phyloP scores from a whole-genome alignment of 108 stramenopile species.

The Parmales sp. region DNA sequence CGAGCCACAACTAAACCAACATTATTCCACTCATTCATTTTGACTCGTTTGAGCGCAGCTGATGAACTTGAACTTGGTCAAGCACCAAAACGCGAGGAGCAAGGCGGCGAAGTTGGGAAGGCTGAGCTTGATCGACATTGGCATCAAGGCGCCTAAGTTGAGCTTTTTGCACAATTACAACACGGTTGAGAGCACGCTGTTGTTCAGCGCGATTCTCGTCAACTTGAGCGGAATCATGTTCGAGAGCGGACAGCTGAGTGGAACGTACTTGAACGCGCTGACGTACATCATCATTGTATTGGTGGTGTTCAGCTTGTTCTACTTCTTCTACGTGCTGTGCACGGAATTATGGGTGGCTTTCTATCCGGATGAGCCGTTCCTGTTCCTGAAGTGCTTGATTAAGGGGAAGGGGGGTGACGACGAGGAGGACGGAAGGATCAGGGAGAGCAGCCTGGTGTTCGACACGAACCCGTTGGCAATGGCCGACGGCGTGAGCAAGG shows the following conservation, averaged over 20 bases:
- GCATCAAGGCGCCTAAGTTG: neutral
- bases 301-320: neutral
- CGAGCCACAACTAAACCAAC: too few relatives aligned
- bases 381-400: neutral
- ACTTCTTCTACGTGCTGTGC: slow-evolving; percentile 12
- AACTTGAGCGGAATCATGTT: slow-evolving; percentile 23
- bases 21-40: too few relatives aligned
- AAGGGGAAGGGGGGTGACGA: neutral
- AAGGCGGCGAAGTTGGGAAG: slow-evolving; percentile 14
- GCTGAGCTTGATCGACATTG: neutral
- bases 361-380: slow-evolving; percentile 10
- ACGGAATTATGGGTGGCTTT: slow-evolving; percentile 17
- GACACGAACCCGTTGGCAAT: slow-evolving; percentile 9
- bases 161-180: slow-evolving; percentile 24
- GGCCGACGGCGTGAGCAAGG: neutral
- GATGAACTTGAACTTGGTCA: slow-evolving; percentile 7
- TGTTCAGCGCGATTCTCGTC: slow-evolving; percentile 14
- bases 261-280: neutral
- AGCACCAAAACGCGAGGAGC: neutral
- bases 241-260: neutral
- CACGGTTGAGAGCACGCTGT: slow-evolving; percentile 17
- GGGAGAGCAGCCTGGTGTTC: neutral
- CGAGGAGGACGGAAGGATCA: neutral
- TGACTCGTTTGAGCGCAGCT: too few relatives aligned
- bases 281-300: slow-evolving; percentile 5